A percentile compares a stretch with the other conserved stretches of the same genome.
phyloP scores from a whole-genome alignment of 23 red algal species.

The Gracilaria gracilis region DNA sequence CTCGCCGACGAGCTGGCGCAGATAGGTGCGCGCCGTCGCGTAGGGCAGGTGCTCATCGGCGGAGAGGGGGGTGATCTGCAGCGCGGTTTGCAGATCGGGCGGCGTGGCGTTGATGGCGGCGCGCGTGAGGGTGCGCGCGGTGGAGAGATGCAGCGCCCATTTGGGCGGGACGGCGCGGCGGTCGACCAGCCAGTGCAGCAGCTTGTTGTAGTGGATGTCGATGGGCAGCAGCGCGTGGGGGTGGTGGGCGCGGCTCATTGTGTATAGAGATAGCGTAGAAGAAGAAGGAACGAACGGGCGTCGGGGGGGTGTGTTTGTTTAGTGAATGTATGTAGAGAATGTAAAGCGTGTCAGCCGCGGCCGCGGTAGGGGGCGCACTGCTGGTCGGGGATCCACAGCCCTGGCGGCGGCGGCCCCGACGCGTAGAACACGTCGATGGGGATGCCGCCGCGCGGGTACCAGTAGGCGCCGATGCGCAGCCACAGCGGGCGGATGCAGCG shows the following conservation, averaged over 20 bases:
- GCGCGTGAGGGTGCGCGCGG: conserved; percentile 53
- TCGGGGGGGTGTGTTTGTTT: too few relatives aligned
- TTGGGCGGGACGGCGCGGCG: conserved; percentile 48
- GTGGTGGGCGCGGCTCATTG: too few relatives aligned
- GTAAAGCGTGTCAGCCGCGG: conserved; percentile 59
- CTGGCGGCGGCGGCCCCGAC: conserved; percentile 79
- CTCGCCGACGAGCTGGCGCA: neutral
- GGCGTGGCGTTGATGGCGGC: conserved; percentile 27
- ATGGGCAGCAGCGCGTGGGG: conserved; percentile 66
- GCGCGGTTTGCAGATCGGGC: neutral
- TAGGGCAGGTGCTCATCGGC: conserved; percentile 29
- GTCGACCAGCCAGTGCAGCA: conserved; percentile 75
- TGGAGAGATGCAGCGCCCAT: conserved; percentile 54
- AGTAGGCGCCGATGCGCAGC: conserved; percentile 97
- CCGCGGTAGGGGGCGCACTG: conserved; percentile 86
- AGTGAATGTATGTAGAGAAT: neutral
- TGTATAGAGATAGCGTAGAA: too few relatives aligned
- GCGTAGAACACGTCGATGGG: conserved; percentile 99
- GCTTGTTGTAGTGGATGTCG: conserved; percentile 84
- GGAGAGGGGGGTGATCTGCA: conserved; percentile 1
- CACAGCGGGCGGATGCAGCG: conserved; percentile 74
- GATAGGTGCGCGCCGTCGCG: neutral
- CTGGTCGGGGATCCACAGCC: conserved; percentile 93
- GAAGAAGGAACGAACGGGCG: too few relatives aligned
- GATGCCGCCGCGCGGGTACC: conserved; percentile 99